Evolutionary conservation across 2,329 filamentous ascomycete genomes (phyloP).

Genomic region (Septoria linicola): DNA sequence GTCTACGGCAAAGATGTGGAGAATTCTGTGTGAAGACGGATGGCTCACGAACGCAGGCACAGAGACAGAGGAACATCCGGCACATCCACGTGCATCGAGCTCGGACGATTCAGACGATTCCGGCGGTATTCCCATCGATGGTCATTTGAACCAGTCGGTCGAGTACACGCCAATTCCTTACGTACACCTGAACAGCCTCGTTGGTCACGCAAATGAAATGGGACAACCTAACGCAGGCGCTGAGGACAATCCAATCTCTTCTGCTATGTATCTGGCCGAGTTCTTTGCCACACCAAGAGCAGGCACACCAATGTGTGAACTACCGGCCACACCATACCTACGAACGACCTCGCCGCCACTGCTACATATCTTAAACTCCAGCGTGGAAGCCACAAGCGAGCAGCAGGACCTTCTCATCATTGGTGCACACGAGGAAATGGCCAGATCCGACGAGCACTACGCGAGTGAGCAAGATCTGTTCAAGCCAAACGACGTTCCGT

Average conservation of each 20-base stretch:
- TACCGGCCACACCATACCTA: constrained; percentile 19
- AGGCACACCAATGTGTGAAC: constrained; percentile 20
- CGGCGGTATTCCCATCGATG: constrained; percentile 6
- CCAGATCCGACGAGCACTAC: constrained; percentile 29
- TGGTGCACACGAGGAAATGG: constrained; percentile 13
- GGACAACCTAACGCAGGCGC: constrained; percentile 15
- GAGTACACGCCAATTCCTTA: constrained; percentile 29
- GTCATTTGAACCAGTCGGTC: neutral
- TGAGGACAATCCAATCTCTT: constrained; percentile 19
- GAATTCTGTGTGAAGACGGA: constrained; percentile 25
- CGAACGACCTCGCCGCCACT: constrained; percentile 1
- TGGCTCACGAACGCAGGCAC: neutral
- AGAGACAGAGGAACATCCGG: neutral
- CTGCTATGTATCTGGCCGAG: constrained; percentile 24
- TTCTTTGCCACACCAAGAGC: constrained; percentile 9
- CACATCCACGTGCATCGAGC: neutral
- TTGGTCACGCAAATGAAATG: constrained; percentile 27
- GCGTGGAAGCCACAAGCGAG: neutral
- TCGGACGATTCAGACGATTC: constrained; percentile 10
- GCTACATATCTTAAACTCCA: neutral
- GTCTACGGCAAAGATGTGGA: constrained; percentile 32
- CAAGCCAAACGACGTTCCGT: constrained; percentile 11
- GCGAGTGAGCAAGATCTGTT: constrained; percentile 33
- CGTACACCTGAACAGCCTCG: constrained; percentile 34
- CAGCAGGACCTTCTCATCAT: neutral